A percentile compares a stretch with the other conserved stretches of the same genome.
phyloP scores from a whole-genome alignment of 1,284 basidiomycete genomes.

The Sporisorium sorghi region DNA sequence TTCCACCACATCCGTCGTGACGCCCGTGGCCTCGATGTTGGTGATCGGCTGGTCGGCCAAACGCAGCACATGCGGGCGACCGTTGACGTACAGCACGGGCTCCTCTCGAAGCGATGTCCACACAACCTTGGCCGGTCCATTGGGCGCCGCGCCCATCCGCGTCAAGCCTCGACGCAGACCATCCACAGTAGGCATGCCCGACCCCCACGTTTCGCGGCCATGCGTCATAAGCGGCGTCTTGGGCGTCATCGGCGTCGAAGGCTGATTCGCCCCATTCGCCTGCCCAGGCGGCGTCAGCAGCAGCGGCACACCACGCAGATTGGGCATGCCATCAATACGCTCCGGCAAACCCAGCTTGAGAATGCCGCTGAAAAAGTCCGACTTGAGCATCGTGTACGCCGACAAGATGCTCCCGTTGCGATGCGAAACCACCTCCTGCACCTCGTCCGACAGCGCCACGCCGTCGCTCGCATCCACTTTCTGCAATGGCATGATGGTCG shows the following conservation, averaged over 20 bases:
- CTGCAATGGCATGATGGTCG: slow-evolving; percentile 86
- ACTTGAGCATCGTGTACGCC: slow-evolving; percentile 93
- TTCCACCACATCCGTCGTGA: slow-evolving; percentile 91
- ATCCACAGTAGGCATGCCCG: slow-evolving; percentile 68
- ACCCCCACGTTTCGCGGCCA: slow-evolving; percentile 64
- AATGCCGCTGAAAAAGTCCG: slow-evolving; percentile 82
- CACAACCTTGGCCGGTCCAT: slow-evolving; percentile 54
- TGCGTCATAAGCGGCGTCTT: slow-evolving; percentile 36
- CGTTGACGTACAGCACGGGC: slow-evolving; percentile 72
- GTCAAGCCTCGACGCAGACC: slow-evolving; percentile 63
- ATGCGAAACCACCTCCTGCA: slow-evolving; percentile 76
- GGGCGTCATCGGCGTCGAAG: slow-evolving; percentile 41
- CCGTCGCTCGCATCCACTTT: slow-evolving; percentile 73
- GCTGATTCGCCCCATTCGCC: slow-evolving; percentile 11
- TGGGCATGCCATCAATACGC: slow-evolving; percentile 67
- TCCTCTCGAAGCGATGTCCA: slow-evolving; percentile 68
- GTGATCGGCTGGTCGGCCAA: slow-evolving; percentile 76
- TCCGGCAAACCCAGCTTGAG: slow-evolving; percentile 60
- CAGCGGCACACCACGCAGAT: slow-evolving; percentile 62
- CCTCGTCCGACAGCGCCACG: slow-evolving; percentile 75
- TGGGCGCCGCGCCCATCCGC: slow-evolving; percentile 61
- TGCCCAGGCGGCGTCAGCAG: slow-evolving; percentile 40
- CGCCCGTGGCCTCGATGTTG: slow-evolving; percentile 79
- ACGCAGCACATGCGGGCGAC: slow-evolving; percentile 85
- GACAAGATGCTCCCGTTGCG: slow-evolving; percentile 88